Percentiles rank a stretch among this genome's conserved stretches.
Evolutionary conservation across 345 rosid species (phyloP).

Genomic region (Camelina laxa): DNA sequence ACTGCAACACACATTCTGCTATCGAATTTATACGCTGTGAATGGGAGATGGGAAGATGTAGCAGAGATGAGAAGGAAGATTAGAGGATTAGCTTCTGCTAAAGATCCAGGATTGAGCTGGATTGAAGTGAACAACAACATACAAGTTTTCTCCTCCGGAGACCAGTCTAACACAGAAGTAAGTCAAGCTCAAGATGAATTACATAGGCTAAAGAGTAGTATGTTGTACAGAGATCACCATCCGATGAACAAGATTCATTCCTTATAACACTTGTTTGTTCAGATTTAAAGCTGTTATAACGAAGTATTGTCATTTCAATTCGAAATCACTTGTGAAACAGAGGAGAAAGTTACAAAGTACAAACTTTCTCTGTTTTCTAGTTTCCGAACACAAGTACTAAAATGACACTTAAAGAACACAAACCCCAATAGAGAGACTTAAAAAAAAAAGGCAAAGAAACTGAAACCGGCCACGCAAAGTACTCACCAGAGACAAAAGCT

Average conservation of each 20-base stretch:
- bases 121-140: conserved; percentile 61
- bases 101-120: conserved; percentile 89
- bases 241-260: conserved; percentile 26
- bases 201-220: conserved; percentile 52
- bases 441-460: not conserved
- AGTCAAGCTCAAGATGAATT: conserved; percentile 54
- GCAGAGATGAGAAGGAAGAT: conserved; percentile 67
- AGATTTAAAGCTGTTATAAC: conserved; percentile 12
- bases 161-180: conserved; percentile 52
- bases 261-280: not conserved
- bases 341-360: conserved; percentile 22
- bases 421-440: conserved; percentile 6
- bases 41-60: conserved; percentile 70
- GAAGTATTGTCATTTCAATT: conserved; percentile 22
- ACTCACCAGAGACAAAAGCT: conserved; percentile 37
- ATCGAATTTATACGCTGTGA: conserved; percentile 73
- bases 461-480: conserved; percentile 20
- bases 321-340: conserved; percentile 23
- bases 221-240: conserved; percentile 47
- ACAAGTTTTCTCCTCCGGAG: conserved; percentile 65
- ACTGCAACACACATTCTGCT: conserved; percentile 64
- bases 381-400: conserved; percentile 34
- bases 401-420: too few species aligned
- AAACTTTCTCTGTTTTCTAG: conserved; percentile 34
- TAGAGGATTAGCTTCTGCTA: conserved; percentile 58